A percentile compares a stretch with the other conserved stretches of the same genome.
phyloP scores from a whole-genome alignment of 139 green algal genomes.

The Chlorella vulgaris region DNA sequence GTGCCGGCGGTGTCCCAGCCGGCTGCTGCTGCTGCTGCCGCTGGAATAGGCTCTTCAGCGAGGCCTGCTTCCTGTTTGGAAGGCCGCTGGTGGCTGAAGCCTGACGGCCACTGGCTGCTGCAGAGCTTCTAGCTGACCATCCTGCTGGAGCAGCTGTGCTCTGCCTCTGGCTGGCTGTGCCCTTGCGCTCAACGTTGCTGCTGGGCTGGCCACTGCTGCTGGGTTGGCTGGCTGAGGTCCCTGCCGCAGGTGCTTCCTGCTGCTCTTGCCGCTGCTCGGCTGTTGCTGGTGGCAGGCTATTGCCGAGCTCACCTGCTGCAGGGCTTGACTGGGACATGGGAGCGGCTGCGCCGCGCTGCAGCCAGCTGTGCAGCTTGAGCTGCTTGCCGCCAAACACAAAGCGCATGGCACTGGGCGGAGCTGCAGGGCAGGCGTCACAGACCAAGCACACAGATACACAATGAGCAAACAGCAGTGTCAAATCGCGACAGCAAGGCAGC shows the following conservation, averaged over 20 bases:
- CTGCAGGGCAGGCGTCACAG: background rate
- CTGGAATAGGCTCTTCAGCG: conserved; percentile 25
- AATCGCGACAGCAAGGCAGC: too few species aligned
- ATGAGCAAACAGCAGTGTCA: too few species aligned
- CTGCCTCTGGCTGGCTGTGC: too few species aligned
- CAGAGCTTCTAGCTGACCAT: too few species aligned
- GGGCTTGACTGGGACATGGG: background rate
- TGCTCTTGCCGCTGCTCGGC: background rate
- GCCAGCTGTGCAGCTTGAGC: conserved; percentile 42
- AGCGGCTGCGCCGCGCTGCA: conserved; percentile 2
- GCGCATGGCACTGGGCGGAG: background rate
- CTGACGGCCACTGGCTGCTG: too few species aligned
- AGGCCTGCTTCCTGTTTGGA: conserved; percentile 1
- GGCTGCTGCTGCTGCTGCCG: conserved; percentile 2
- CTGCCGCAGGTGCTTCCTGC: background rate
- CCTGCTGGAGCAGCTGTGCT: too few species aligned
- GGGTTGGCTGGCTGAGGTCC: too few species aligned
- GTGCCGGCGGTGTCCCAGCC: background rate
- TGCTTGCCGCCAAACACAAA: conserved; percentile 43
- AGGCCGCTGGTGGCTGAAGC: background rate
- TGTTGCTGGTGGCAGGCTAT: background rate
- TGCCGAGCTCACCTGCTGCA: background rate
- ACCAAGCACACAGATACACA: background rate
- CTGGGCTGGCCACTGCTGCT: background rate
- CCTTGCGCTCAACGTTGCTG: too few species aligned